Percentiles rank a stretch among this genome's conserved stretches.
Evolutionary conservation across 495 filamentous ascomycete species (phyloP).

Genomic region (Aspergillus sparsus): DNA sequence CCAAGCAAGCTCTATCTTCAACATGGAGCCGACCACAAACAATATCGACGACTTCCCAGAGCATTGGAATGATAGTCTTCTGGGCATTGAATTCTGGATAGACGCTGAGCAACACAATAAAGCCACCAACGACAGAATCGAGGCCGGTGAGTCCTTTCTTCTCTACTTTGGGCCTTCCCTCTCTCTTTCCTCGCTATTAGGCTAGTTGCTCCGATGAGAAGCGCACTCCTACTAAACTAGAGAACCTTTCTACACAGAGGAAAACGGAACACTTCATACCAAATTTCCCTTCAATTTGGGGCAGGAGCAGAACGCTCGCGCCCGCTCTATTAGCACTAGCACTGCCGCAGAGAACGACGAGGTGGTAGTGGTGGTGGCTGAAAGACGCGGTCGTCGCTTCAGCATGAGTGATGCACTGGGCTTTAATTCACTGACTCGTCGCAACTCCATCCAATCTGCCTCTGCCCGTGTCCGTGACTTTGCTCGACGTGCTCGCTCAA

Average conservation of each 20-base stretch:
- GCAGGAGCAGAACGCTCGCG: conserved; percentile 18
- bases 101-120: conserved; percentile 27
- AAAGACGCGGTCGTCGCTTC: conserved; percentile 26
- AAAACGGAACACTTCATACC: conserved; percentile 27
- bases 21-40: conserved; percentile 8
- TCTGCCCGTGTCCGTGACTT: conserved; percentile 5
- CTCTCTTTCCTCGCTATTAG: not conserved
- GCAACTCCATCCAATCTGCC: conserved; percentile 10
- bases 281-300: conserved; percentile 37
- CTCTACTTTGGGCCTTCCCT: not conserved
- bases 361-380: not conserved
- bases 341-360: conserved; percentile 7
- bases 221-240: not conserved
- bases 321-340: not conserved
- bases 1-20: not conserved
- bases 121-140: conserved; percentile 21
- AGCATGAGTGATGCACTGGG: conserved; percentile 32
- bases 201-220: not conserved
- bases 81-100: conserved; percentile 38
- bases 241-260: not conserved
- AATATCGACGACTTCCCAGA: conserved; percentile 30
- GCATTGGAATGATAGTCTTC: conserved; percentile 36
- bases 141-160: conserved; percentile 19
- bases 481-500: conserved; percentile 15
- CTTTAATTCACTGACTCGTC: conserved; percentile 2